Base-by-base conservation (phyloP, 768 basidiomycete species). In the Aureoboletus auriporus region DNA sequence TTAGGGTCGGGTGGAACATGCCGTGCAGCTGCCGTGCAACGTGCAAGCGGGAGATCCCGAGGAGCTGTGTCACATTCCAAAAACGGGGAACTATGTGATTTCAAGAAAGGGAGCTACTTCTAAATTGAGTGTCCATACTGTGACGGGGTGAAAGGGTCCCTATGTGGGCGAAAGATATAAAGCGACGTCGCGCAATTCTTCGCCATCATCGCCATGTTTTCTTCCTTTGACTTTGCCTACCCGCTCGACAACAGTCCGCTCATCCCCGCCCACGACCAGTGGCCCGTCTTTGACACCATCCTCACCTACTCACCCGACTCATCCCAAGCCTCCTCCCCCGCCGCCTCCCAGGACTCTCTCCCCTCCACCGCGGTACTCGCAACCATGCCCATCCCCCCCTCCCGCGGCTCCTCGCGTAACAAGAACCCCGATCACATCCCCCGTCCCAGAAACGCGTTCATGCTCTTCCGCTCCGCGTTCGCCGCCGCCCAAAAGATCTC, bases 381-480 rank as follows among this genome's bases (percentile, higher is more conserved):
- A 0, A 48, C 50, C 35, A 68, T 66, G 60, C 60, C 66, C 3
- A 55, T 68, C 4, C 64, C 65, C 39, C 63, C 56, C 14, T 58
- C 65, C 1, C 67, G 65, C 43, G 29, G 45, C 2, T 54, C 63
- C 1, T 50, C 65, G 6, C 62, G 65, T 4, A 67, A 66, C 49
- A 63, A 60, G 34, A 38, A 63, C 70, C 54, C 75, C 67, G 50
- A 80, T 70, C 69, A 70, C 54, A 58, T 70, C 14, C 69, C 69
- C 11, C 70, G 69, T 36, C 69, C 69, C 1, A 54, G 70, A 3
- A 75, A 73, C 53, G 73, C 72, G 35, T 73, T 75, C 59, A 73
- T 84, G 72, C 75, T 83, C 61, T 84, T 77, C 62, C 75, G 82
- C 17, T 83, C 78, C 23, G 78, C 75, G 47, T 80, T 84, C 43